A percentile compares a stretch with the other conserved stretches of the same genome.
phyloP scores from a whole-genome alignment of 345 rosid genomes.

The Cochlearia excelsa region DNA sequence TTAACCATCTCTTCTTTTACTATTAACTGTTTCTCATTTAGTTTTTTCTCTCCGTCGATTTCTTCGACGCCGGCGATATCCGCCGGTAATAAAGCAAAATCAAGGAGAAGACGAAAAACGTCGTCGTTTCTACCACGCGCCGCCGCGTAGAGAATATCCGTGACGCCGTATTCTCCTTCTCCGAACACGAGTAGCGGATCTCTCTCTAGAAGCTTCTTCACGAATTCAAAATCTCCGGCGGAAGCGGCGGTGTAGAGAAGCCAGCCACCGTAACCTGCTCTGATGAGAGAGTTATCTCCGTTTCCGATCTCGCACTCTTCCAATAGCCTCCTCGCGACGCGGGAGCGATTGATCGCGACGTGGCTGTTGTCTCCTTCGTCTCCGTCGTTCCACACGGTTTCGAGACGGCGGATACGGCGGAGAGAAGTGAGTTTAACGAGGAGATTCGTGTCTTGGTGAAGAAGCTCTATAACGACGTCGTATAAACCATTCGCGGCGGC shows the following conservation, averaged over 20 bases:
- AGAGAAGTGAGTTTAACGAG: slow-evolving; percentile 96
- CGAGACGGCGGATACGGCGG: slow-evolving; percentile 93
- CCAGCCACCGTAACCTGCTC: slow-evolving; percentile 99
- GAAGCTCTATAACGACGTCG: slow-evolving; percentile 79
- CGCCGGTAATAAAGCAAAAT: slow-evolving; percentile 42
- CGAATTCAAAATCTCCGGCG: slow-evolving; percentile 77
- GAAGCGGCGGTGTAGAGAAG: slow-evolving; percentile 90
- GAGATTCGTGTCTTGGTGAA: slow-evolving; percentile 83
- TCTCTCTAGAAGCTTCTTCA: slow-evolving; percentile 57
- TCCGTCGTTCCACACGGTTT: slow-evolving; percentile 93
- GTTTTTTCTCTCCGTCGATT: slow-evolving; percentile 24
- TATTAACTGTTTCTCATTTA: slow-evolving; percentile 37
- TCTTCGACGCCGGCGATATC: slow-evolving; percentile 38
- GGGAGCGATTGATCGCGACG: slow-evolving; percentile 67
- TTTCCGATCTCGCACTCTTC: slow-evolving; percentile 57
- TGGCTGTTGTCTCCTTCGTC: slow-evolving; percentile 57
- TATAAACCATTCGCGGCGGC: slow-evolving; percentile 96
- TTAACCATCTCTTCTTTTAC: slow-evolving; percentile 71
- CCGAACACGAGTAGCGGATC: slow-evolving; percentile 89
- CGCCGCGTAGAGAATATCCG: slow-evolving; percentile 77
- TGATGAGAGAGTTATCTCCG: slow-evolving; percentile 63
- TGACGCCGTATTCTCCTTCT: slow-evolving; percentile 95
- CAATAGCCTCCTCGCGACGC: slow-evolving; percentile 61
- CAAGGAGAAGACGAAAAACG: slow-evolving; percentile 57
- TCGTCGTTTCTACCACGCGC: slow-evolving; percentile 68